Evolutionary conservation across 2,329 filamentous ascomycete genomes (phyloP).

Genomic region (Alternaria burnsii): DNA sequence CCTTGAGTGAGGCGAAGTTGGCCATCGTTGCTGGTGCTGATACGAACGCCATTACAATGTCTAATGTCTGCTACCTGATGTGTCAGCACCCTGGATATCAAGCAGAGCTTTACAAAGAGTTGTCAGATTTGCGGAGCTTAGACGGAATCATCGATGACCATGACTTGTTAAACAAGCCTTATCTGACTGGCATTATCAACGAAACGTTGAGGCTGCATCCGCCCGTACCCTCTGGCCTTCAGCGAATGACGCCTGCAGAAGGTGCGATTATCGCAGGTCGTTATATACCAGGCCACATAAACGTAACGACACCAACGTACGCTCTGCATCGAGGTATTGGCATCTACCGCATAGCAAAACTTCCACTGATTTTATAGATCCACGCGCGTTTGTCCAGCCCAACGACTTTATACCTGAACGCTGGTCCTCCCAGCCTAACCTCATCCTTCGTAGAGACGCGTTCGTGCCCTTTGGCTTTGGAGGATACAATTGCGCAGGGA

Average conservation of each 20-base stretch:
- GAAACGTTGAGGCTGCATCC: conserved; percentile 29
- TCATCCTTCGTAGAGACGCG: conserved; percentile 54
- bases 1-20: conserved; percentile 21
- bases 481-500: conserved; percentile 54
- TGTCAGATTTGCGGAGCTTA: conserved; percentile 7
- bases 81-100: conserved; percentile 51
- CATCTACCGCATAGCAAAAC: neutral
- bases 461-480: conserved; percentile 76
- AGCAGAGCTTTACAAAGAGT: conserved; percentile 19
- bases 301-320: conserved; percentile 26
- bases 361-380: conserved; percentile 10
- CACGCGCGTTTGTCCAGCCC: conserved; percentile 22
- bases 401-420: conserved; percentile 30
- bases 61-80: conserved; percentile 61
- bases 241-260: conserved; percentile 34
- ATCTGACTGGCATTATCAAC: conserved; percentile 27
- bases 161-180: neutral
- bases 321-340: conserved; percentile 19
- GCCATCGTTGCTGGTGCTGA: conserved; percentile 55
- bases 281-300: conserved; percentile 31
- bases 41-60: conserved; percentile 61
- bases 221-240: conserved; percentile 27
- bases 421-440: conserved; percentile 18
- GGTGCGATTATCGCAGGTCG: conserved; percentile 31
- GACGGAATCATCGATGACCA: conserved; percentile 10